phyloP scores from a whole-genome alignment of 1,284 basidiomycete genomes.

The Coniophora puteana region DNA sequence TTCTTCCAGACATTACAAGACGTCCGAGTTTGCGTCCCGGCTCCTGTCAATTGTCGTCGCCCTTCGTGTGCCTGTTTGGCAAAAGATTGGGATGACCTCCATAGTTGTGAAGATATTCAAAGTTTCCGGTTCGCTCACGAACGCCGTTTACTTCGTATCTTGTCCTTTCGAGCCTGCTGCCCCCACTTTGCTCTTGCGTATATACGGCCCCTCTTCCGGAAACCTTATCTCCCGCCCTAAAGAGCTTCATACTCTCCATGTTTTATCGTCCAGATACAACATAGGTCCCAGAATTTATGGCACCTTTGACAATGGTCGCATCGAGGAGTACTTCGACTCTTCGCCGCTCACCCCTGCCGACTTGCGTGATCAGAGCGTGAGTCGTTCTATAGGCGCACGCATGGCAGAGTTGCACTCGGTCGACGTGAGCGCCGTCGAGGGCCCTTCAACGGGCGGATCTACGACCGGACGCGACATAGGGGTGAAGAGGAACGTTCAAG shows the following conservation, averaged over 20 bases:
- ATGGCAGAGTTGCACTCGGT: constrained; percentile 95
- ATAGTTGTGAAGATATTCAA: constrained; percentile 64
- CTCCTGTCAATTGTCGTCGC: constrained; percentile 52
- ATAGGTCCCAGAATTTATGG: constrained; percentile 92
- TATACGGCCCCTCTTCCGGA: constrained; percentile 87
- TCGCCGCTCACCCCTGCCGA: constrained; percentile 74
- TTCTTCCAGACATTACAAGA: constrained; percentile 63
- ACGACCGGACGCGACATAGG: constrained; percentile 53
- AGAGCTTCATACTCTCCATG: constrained; percentile 84
- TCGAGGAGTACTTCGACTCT: constrained; percentile 93
- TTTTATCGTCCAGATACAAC: constrained; percentile 80
- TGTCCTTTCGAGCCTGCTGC: constrained; percentile 47
- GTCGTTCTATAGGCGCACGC: constrained; percentile 81
- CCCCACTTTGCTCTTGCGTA: constrained; percentile 76
- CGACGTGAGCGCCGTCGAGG: constrained; percentile 68
- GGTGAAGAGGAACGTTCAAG: constrained; percentile 55
- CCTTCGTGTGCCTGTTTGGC: constrained; percentile 60
- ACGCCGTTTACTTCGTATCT: constrained; percentile 92
- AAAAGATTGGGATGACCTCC: constrained; percentile 38
- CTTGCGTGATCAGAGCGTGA: constrained; percentile 70
- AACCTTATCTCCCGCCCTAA: constrained; percentile 80
- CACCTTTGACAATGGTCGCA: constrained; percentile 88
- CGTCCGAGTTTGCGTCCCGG: constrained; percentile 51
- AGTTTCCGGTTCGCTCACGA: constrained; percentile 90
- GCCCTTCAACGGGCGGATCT: constrained; percentile 30